These are phyloP conservation scores for Nicotiana rustica DNA, from an alignment of 305 asterid species.

Conservation along the genomic window DNA sequence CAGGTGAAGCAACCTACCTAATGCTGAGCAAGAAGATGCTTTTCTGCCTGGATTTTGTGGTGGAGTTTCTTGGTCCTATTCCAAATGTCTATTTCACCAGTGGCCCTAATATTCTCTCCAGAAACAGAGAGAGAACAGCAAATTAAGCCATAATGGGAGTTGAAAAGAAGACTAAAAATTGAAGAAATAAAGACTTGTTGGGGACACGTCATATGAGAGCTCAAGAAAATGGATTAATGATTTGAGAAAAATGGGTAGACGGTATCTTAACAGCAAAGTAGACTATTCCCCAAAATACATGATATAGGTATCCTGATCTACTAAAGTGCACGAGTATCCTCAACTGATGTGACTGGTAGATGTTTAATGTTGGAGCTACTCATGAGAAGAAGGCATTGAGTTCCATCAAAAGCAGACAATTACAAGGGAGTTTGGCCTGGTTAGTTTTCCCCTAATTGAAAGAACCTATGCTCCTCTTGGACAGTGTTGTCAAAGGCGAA, in stretches of 20 bases:
- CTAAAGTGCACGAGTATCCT: neutral
- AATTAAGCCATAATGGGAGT: neutral
- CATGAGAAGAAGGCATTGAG: neutral
- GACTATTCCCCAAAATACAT: slow-evolving; percentile 30
- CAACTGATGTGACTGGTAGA: neutral
- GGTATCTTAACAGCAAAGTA: slow-evolving; percentile 8
- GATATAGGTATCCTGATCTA: neutral
- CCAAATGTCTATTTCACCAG: slow-evolving; percentile 2
- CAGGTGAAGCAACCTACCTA: neutral
- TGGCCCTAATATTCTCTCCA: neutral
- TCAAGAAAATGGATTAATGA: slow-evolving; percentile 17
- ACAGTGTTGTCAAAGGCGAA: too few relatives aligned
- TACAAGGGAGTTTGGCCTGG: slow-evolving; percentile 11
- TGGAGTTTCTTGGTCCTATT: neutral
- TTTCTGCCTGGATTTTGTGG: neutral
- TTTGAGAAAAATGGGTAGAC: neutral
- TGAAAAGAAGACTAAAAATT: neutral
- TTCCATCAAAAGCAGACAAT: neutral
- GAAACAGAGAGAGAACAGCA: neutral
- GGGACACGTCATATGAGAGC: slow-evolving; percentile 25
- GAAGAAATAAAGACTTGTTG: slow-evolving; percentile 10
- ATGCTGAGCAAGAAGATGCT: neutral
- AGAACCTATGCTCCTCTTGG: neutral
- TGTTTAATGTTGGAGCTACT: slow-evolving; percentile 25
- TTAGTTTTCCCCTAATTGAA: slow-evolving; percentile 7